These are phyloP conservation scores for Ganoderma boninense DNA, from an alignment of 1,284 basidiomycete genomes.

Conservation along the genomic window DNA sequence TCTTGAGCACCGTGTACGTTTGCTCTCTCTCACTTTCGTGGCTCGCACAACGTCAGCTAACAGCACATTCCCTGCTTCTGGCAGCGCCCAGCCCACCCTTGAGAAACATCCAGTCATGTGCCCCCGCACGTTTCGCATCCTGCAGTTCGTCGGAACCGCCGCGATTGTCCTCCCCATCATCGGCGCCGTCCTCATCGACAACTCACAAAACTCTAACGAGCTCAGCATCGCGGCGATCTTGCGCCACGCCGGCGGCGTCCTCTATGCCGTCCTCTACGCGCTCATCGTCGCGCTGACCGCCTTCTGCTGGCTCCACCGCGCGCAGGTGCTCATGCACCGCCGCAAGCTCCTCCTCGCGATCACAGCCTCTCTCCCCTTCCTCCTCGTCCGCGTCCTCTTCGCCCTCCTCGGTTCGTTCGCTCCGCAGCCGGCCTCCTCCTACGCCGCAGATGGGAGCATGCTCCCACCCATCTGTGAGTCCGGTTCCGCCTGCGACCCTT, in stretches of 20 bases:
- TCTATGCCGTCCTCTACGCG: constrained; percentile 60
- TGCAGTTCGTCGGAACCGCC: constrained; percentile 53
- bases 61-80: constrained; percentile 1
- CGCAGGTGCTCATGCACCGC: constrained; percentile 58
- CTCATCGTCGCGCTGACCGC: constrained; percentile 52
- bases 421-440: constrained; percentile 22
- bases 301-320: constrained; percentile 56
- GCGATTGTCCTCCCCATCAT: constrained; percentile 60
- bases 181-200: constrained; percentile 44
- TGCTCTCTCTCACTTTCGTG: background rate
- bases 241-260: constrained; percentile 56
- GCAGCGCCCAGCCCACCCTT: constrained; percentile 34
- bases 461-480: constrained; percentile 4
- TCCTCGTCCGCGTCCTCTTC: constrained; percentile 64
- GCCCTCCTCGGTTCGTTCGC: constrained; percentile 58
- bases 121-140: constrained; percentile 3
- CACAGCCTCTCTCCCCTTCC: constrained; percentile 61
- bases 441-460: constrained; percentile 12
- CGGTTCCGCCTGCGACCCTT: no score
- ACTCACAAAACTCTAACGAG: constrained; percentile 17
- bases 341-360: constrained; percentile 63
- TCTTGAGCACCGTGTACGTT: constrained; percentile 68
- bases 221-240: constrained; percentile 41
- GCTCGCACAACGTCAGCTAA: constrained; percentile 5
- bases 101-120: constrained; percentile 28